Evolutionary conservation across 306 rosid genomes (phyloP).

Genomic region (Quercus glauca): DNA sequence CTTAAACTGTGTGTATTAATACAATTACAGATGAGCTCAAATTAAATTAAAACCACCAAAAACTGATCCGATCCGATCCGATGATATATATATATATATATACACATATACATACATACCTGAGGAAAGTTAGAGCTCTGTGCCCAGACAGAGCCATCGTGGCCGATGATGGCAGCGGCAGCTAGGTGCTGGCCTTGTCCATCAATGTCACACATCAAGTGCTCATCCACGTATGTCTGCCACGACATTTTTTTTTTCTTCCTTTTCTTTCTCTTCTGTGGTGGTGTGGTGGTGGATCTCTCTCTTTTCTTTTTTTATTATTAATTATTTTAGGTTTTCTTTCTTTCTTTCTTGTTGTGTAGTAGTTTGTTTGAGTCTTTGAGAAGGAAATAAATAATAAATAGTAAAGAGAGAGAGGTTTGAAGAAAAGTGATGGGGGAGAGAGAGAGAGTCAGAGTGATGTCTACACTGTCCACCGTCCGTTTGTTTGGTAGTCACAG

Average conservation of each 20-base stretch:
- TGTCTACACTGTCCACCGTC: conserved; percentile 27
- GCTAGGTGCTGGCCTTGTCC: conserved; percentile 73
- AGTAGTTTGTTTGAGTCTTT: background rate
- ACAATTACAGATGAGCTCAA: too few species aligned
- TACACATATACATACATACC: conserved; percentile 48
- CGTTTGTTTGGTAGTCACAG: conserved; percentile 4
- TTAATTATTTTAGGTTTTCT: background rate
- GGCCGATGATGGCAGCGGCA: conserved; percentile 81
- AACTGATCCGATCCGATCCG: too few species aligned
- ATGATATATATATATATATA: background rate
- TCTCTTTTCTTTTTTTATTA: background rate
- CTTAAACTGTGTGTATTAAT: conserved; percentile 37
- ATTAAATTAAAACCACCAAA: too few species aligned
- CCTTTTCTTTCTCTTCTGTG: background rate
- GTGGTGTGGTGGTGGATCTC: background rate
- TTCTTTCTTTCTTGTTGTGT: background rate
- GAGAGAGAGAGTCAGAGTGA: background rate
- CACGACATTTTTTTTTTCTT: conserved; percentile 65
- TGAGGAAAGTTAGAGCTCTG: conserved; percentile 84
- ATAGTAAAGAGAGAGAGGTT: conserved; percentile 15
- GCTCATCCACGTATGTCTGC: conserved; percentile 94
- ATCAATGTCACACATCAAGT: conserved; percentile 93
- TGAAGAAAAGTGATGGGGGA: conserved; percentile 11
- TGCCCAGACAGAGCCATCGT: conserved; percentile 87
- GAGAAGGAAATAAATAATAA: conserved; percentile 18